Base-by-base conservation (phyloP, 1,284 basidiomycete species). In the Neotropicomus parvogracilis region DNA sequence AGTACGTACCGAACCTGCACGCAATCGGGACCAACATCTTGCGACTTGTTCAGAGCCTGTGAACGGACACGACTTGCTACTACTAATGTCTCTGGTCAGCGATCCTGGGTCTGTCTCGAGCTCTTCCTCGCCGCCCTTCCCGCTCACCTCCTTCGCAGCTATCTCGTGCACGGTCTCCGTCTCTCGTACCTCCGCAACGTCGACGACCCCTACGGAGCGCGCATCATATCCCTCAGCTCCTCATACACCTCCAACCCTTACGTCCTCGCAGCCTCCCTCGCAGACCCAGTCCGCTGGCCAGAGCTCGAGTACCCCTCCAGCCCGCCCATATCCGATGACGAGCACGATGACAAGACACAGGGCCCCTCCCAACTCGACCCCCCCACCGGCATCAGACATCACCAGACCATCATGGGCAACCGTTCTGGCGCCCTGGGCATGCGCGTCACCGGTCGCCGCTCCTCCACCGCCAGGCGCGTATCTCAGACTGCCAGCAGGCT, bases 121-220 rank as follows among this genome's bases (percentile, higher is more conserved):
- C n/a, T n/a, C n/a, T n/a, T n/a, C 35, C 32, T 24, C 9, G 6
- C 11, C 7, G 16, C 1, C 11, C 28, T 17, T 20, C 17, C 3
- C 6, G 27, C 46, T 50, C 48, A 51, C 24, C 11, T 36, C 35
- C 26, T 44, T 21, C 38, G 32, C 50, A 95, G 93, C 56, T 94
- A 86, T 66, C 76, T 94, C 37, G 86, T 95, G 7, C 93, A 95
- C 62, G 81, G 78, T 56, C 75, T 95, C 11, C 85, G 92, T 4
- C 72, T 97, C 26, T 83, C 86, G 16, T 92, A 95, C 61, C 75
- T 97, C n/a, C 85, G 91, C 50, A 82, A 87, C 57, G 82, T 91
- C 33, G 86, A 91, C 52, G 93, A 94, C 65, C 84, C 85, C 1
- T 86, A 90, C 60, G 90, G 88, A 7, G 74, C 81, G 5, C 80